These are phyloP conservation scores for Eleusine coracana DNA, from an alignment of 176 grass and related monocot species.

Conservation along the genomic window DNA sequence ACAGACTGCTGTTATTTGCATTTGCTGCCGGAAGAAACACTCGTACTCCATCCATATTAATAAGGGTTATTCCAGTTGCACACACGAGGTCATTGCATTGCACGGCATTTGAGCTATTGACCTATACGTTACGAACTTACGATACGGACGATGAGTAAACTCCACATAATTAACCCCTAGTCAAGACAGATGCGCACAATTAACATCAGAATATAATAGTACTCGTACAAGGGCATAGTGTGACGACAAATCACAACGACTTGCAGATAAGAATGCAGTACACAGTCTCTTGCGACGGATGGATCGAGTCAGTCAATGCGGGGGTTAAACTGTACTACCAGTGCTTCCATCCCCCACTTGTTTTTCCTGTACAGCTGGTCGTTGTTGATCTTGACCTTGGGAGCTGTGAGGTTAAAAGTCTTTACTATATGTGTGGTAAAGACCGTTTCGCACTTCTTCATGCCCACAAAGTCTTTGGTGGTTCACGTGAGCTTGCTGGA, in stretches of 20 bases:
- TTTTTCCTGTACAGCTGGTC: neutral
- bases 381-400: conserved; percentile 47
- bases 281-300: too few species aligned
- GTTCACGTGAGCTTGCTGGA: neutral
- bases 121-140: neutral
- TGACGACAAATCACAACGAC: neutral
- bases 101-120: neutral
- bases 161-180: neutral
- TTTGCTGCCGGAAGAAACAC: neutral
- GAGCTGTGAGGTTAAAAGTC: conserved; percentile 30
- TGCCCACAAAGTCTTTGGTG: neutral
- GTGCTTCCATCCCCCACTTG: neutral
- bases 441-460: neutral
- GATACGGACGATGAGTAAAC: neutral
- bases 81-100: neutral
- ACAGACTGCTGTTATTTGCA: neutral
- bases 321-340: neutral
- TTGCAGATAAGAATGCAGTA: neutral
- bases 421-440: neutral
- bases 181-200: too few species aligned
- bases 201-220: too few species aligned
- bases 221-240: neutral
- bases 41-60: neutral
- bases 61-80: neutral
- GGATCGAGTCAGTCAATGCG: conserved; percentile 29